These are phyloP conservation scores for Spergularia marina DNA, from an alignment of 148 eudicot species.

Conservation along the genomic window DNA sequence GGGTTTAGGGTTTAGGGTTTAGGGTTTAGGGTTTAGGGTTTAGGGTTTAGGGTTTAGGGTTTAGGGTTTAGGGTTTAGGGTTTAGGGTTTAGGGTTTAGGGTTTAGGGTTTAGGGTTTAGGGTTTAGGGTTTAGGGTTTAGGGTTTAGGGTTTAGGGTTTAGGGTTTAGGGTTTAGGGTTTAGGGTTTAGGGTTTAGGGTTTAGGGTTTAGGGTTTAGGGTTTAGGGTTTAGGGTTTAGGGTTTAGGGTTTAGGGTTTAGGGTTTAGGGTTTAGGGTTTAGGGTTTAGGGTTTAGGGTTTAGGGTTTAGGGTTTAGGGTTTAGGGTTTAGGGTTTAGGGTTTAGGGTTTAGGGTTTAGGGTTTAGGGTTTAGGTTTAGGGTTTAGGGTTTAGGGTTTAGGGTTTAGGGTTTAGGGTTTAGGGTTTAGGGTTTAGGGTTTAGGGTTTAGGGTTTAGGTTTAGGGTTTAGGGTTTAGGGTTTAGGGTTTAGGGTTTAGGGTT, in stretches of 20 bases:
- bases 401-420: slow-evolving; percentile 35
- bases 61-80: slow-evolving; percentile 33
- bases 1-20: slow-evolving; percentile 23
- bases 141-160: slow-evolving; percentile 33
- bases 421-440: slow-evolving; percentile 32
- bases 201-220: slow-evolving; percentile 30
- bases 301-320: slow-evolving; percentile 36
- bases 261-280: slow-evolving; percentile 30
- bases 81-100: slow-evolving; percentile 38
- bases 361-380: slow-evolving; percentile 32
- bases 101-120: slow-evolving; percentile 36
- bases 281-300: slow-evolving; percentile 32
- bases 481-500: slow-evolving; percentile 29
- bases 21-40: slow-evolving; percentile 28
- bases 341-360: slow-evolving; percentile 36
- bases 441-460: slow-evolving; percentile 27
- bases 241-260: slow-evolving; percentile 30
- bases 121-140: slow-evolving; percentile 35
- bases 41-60: slow-evolving; percentile 34
- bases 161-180: slow-evolving; percentile 33
- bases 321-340: slow-evolving; percentile 36
- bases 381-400: slow-evolving; percentile 35
- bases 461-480: slow-evolving; percentile 27
- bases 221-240: slow-evolving; percentile 31
- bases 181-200: slow-evolving; percentile 33